These are phyloP conservation scores for Rhodofomes roseus DNA, from an alignment of 1,284 basidiomycete genomes.

Conservation along the genomic window DNA sequence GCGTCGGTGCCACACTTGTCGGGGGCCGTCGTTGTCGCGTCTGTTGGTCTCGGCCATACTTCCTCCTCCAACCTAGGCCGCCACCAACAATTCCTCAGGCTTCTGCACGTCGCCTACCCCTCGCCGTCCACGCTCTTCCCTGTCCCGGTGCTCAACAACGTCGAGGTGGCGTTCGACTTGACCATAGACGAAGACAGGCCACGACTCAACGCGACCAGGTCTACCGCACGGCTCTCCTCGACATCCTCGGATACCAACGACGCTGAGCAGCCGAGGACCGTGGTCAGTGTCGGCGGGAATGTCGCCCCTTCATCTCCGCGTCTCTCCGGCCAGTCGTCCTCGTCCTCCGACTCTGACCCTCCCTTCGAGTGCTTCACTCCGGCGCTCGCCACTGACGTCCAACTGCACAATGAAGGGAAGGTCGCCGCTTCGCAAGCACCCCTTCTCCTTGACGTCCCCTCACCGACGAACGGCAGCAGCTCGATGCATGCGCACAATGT, in stretches of 20 bases:
- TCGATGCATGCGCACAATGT: too few species aligned
- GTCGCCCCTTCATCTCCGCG: neutral
- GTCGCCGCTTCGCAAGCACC: neutral
- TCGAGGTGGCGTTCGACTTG: neutral
- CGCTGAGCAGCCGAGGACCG: neutral
- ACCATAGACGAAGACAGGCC: neutral
- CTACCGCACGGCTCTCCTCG: neutral
- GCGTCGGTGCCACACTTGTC: neutral
- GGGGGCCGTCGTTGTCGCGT: neutral
- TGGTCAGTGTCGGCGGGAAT: neutral
- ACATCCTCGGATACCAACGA: neutral
- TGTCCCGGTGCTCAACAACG: neutral
- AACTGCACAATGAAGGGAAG: too few species aligned
- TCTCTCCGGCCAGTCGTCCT: neutral
- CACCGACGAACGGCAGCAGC: too few species aligned
- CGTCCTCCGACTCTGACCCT: neutral
- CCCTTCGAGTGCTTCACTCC: neutral
- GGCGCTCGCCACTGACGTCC: too few species aligned
- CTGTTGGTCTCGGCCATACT: neutral
- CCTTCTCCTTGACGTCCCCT: neutral
- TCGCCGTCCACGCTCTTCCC: neutral
- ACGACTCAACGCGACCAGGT: neutral
- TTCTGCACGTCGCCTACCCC: too few species aligned
- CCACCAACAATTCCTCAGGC: neutral
- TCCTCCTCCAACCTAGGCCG: neutral